These are phyloP conservation scores for Microbotryomycetes sp. DNA, from an alignment of 1,284 basidiomycete species.

Conservation along the genomic window DNA sequence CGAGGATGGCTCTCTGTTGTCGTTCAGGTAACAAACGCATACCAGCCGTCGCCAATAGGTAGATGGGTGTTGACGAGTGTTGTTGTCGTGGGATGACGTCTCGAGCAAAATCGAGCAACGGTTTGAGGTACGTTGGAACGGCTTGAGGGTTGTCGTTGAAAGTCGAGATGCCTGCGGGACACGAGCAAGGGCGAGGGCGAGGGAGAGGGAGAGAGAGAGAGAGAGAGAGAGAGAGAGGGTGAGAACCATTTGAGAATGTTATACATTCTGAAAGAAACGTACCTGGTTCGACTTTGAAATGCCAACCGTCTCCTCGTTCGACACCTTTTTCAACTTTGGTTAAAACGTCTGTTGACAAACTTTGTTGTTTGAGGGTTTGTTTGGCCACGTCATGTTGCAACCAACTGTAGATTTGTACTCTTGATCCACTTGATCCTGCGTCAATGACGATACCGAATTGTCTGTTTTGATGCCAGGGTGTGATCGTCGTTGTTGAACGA, in stretches of 20 bases:
- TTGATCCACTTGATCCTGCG: constrained; percentile 92
- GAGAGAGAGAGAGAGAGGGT: too few species aligned
- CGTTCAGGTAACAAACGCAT: constrained; percentile 77
- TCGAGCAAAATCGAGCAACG: constrained; percentile 75
- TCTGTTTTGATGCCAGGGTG: constrained; percentile 23
- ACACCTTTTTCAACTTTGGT: constrained; percentile 91
- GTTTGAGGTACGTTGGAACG: constrained; percentile 68
- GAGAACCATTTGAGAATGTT: too few species aligned
- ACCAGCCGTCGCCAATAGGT: constrained; percentile 92
- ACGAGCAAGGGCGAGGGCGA: not conserved
- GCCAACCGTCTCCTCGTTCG: constrained; percentile 71
- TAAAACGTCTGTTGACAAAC: constrained; percentile 46
- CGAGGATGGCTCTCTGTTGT: constrained; percentile 65
- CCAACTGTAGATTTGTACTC: constrained; percentile 97
- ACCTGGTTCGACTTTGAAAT: constrained; percentile 90
- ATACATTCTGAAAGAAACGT: too few species aligned
- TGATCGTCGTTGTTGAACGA: too few species aligned
- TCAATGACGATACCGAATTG: constrained; percentile 91
- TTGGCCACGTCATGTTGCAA: constrained; percentile 39
- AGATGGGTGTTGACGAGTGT: constrained; percentile 77
- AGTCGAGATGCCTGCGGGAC: constrained; percentile 71
- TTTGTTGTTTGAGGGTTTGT: constrained; percentile 37
- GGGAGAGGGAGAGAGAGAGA: too few species aligned
- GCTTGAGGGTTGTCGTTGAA: constrained; percentile 64
- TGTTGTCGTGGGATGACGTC: constrained; percentile 77